Conservation (phyloP, 2,329 filamentous ascomycete genomes). For the Sporothrix mexicana region DNA sequence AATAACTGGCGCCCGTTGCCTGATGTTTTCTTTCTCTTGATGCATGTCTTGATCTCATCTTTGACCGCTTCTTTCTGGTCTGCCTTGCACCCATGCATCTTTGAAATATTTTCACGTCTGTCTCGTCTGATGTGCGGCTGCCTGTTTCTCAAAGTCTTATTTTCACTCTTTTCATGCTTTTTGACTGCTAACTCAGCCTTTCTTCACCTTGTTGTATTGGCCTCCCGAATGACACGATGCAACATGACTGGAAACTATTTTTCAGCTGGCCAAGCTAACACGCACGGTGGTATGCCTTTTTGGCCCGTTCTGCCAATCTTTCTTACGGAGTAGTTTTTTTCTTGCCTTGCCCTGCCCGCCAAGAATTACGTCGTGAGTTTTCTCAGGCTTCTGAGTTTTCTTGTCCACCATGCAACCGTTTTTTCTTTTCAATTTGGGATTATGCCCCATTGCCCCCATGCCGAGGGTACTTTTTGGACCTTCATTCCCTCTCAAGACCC, state of each 20-base stretch:
- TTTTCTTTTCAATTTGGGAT: not conserved
- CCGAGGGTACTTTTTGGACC: not conserved
- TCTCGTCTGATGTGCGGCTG: not conserved
- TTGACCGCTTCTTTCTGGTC: conserved; percentile 24
- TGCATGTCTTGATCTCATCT: conserved; percentile 5
- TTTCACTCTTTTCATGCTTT: not conserved
- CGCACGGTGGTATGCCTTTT: not conserved
- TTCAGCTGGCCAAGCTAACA: conserved; percentile 29
- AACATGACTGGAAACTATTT: conserved; percentile 18
- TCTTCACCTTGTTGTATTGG: no score
- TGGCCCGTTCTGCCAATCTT: no score
- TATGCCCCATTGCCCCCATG: not conserved
- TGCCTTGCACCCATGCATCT: conserved; percentile 3
- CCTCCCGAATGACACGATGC: conserved; percentile 12
- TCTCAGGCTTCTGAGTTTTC: not conserved
- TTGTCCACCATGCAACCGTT: not conserved
- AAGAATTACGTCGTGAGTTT: conserved; percentile 20
- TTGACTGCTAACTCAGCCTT: conserved; percentile 8
- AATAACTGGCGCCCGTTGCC: not conserved
- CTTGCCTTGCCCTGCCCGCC: not conserved
- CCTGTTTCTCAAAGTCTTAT: not conserved
- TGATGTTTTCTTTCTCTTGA: not conserved
- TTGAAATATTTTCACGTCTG: not conserved
- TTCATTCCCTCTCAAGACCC: not conserved
- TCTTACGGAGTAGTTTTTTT: no score